Evolutionary conservation across 306 rosid genomes (phyloP).

Genomic region (Medicago lupulina): DNA sequence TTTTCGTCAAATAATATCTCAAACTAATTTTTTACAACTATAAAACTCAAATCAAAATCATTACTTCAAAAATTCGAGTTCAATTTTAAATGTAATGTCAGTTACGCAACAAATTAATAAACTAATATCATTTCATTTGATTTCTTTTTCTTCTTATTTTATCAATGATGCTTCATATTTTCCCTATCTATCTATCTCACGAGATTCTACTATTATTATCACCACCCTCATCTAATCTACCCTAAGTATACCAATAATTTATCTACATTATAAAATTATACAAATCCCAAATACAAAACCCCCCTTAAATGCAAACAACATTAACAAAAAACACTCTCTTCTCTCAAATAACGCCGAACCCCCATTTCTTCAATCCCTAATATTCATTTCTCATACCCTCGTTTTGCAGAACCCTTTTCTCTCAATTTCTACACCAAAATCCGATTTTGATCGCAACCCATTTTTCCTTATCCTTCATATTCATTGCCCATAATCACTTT

Average conservation of each 20-base stretch:
- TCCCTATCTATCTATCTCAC: slow-evolving; percentile 30
- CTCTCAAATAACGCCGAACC: slow-evolving; percentile 52
- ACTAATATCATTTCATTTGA: neutral
- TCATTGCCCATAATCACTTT: slow-evolving; percentile 41
- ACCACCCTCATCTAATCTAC: slow-evolving; percentile 29
- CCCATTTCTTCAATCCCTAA: slow-evolving; percentile 57
- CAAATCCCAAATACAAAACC: slow-evolving; percentile 29
- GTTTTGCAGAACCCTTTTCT: slow-evolving; percentile 47
- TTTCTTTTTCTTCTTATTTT: neutral
- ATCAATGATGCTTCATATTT: neutral
- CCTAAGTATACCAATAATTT: slow-evolving; percentile 31
- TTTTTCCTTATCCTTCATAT: slow-evolving; percentile 36
- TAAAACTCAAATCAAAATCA: no score
- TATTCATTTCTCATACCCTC: slow-evolving; percentile 40
- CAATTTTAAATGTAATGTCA: neutral
- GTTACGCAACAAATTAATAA: neutral
- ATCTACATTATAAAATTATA: slow-evolving; percentile 27
- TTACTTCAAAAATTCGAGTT: no score
- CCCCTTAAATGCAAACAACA: slow-evolving; percentile 50
- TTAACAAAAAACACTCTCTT: slow-evolving; percentile 1
- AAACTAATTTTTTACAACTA: no score
- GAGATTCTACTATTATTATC: slow-evolving; percentile 43
- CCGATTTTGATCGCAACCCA: slow-evolving; percentile 63
- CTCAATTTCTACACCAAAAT: slow-evolving; percentile 45
- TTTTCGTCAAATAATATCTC: no score